Conservation (phyloP, 2,329 filamentous ascomycete genomes). For the Hymenoscyphus fraxineus region DNA sequence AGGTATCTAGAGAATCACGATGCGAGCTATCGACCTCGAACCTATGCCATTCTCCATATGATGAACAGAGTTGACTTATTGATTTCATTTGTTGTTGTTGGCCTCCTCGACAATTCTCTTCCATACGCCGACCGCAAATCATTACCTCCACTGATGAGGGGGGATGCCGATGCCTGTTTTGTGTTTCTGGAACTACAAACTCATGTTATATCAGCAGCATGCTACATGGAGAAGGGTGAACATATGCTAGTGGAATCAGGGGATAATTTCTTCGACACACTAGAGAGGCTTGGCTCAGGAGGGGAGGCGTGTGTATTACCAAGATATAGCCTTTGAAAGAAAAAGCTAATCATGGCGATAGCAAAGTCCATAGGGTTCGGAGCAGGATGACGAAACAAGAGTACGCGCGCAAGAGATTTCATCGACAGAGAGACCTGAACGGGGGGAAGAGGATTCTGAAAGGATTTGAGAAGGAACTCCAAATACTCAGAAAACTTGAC, state of each 20-base stretch:
- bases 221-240: constrained; percentile 11
- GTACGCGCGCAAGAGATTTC: constrained; percentile 15
- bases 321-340: no score
- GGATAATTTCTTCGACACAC: constrained; percentile 8
- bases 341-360: neutral
- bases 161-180: constrained; percentile 9
- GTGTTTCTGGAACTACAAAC: constrained; percentile 12
- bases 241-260: constrained; percentile 11
- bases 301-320: constrained; percentile 11
- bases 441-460: constrained; percentile 4
- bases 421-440: constrained; percentile 7
- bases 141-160: constrained; percentile 8
- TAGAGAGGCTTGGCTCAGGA: constrained; percentile 13
- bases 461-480: constrained; percentile 4
- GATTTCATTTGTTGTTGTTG: constrained; percentile 4
- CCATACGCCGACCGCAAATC: constrained; percentile 11
- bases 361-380: constrained; percentile 10
- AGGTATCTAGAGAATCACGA: constrained; percentile 7
- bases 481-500: constrained; percentile 5
- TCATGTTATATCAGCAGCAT: constrained; percentile 9
- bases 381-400: constrained; percentile 11
- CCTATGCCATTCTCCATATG: constrained; percentile 10
- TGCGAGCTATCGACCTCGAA: constrained; percentile 9
- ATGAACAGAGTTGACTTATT: constrained; percentile 10
- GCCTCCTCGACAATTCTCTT: constrained; percentile 13